Evolutionary conservation across 1,284 basidiomycete genomes (phyloP).

Genomic region (Boletus holoroseus): DNA sequence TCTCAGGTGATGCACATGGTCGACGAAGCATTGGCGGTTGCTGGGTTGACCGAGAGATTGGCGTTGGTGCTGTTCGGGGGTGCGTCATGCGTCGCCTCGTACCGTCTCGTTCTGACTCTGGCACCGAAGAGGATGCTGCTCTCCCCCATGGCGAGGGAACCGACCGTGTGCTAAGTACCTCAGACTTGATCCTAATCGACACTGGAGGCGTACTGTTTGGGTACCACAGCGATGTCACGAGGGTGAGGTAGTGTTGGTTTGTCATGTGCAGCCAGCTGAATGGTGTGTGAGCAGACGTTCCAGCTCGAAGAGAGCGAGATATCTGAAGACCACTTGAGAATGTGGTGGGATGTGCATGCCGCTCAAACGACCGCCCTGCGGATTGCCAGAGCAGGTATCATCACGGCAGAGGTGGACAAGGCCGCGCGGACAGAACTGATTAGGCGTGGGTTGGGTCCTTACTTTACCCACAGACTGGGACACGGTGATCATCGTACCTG

Average conservation of each 20-base stretch:
- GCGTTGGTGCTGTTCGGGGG: constrained; percentile 76
- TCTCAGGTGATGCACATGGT: constrained; percentile 60
- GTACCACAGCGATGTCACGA: constrained; percentile 73
- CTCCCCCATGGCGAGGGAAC: constrained; percentile 78
- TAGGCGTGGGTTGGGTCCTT: constrained; percentile 44
- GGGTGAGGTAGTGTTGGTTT: constrained; percentile 42
- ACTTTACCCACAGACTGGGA: constrained; percentile 79
- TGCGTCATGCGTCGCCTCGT: constrained; percentile 32
- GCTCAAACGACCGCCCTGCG: constrained; percentile 59
- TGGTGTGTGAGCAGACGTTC: constrained; percentile 51
- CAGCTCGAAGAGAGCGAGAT: constrained; percentile 56
- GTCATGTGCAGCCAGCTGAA: neutral
- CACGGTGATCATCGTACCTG: constrained; percentile 47
- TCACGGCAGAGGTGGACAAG: constrained; percentile 57
- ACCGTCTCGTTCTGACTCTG: constrained; percentile 6
- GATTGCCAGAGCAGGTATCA: constrained; percentile 44
- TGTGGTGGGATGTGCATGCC: constrained; percentile 64
- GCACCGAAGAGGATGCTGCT: constrained; percentile 67
- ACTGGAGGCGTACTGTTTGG: constrained; percentile 66
- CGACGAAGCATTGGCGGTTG: constrained; percentile 46
- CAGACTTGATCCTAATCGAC: constrained; percentile 78
- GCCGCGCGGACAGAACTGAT: constrained; percentile 57
- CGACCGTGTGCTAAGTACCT: constrained; percentile 49
- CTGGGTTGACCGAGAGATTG: constrained; percentile 54
- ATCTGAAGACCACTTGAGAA: constrained; percentile 45